Conservation (phyloP, 2,329 filamentous ascomycete genomes). For the Claviceps sp. region DNA sequence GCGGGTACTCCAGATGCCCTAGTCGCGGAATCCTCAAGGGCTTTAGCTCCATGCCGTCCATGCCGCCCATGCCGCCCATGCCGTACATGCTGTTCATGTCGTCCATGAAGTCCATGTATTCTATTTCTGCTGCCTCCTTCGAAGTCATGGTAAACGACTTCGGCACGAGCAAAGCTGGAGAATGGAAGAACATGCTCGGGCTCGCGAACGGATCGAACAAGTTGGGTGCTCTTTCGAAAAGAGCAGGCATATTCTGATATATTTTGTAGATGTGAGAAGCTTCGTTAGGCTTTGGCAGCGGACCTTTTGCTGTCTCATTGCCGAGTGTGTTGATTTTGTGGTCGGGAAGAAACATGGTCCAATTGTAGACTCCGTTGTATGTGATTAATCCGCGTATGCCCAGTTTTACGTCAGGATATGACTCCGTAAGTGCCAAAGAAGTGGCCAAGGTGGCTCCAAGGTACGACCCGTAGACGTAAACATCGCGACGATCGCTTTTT, state of each 20-base stretch:
- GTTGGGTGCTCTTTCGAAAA: slow-evolving; percentile 36
- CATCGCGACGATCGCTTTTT: slow-evolving; percentile 19
- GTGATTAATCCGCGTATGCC: slow-evolving; percentile 39
- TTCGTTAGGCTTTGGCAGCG: slow-evolving; percentile 12
- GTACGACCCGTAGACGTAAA: slow-evolving; percentile 40
- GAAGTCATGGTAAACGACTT: slow-evolving; percentile 27
- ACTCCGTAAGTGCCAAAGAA: slow-evolving; percentile 44
- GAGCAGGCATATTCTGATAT: slow-evolving; percentile 19
- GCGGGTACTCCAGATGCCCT: slow-evolving; percentile 34
- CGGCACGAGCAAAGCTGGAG: slow-evolving; percentile 32
- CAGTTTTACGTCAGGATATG: slow-evolving; percentile 27
- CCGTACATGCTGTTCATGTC: no score
- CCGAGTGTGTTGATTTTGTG: slow-evolving; percentile 29
- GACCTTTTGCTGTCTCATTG: slow-evolving; percentile 7
- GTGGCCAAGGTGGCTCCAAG: slow-evolving; percentile 44
- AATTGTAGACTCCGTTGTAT: slow-evolving; percentile 51
- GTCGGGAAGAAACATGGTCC: slow-evolving; percentile 45
- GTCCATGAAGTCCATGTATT: slow-evolving; percentile 10
- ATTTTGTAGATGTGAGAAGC: slow-evolving; percentile 25
- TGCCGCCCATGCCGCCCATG: no score
- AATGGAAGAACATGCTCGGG: slow-evolving; percentile 44
- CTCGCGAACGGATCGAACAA: slow-evolving; percentile 49
- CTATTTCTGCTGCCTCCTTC: slow-evolving; percentile 14
- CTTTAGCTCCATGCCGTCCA: not conserved
- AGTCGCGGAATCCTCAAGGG: slow-evolving; percentile 22